Base-by-base conservation (phyloP, 2,329 filamentous ascomycete genomes). In the Botrytis elliptica region DNA sequence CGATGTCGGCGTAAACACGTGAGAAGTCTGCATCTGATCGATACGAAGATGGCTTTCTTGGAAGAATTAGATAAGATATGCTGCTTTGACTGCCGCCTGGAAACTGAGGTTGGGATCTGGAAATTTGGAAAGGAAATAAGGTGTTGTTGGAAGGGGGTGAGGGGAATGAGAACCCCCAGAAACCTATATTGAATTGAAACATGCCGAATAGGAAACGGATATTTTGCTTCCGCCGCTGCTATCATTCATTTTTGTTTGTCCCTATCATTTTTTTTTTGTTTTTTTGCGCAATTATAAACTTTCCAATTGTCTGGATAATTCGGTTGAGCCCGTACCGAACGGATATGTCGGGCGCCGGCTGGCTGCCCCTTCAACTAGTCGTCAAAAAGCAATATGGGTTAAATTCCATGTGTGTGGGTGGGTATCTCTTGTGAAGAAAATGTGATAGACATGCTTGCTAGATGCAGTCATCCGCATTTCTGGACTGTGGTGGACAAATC, bases 401-500 rank as follows among this genome's bases (percentile, higher is more conserved):
- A 36, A 68, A 70, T 40, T 42, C 36, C 65, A 68, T 70, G 67
- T 60, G n/a, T 44, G 33, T 70, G 68, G 52, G 55, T 70, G 55
- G 68, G 16, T 62, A 40, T 46, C 60, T 64, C 42, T 62, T 55
- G 25, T 60, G 71, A 72, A 72, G 71, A 72, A 69, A 72, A 72
- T 72, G 71, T 72, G 71, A 72, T 69, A 72, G 65, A 72, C 52
- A 72, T 72, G 71, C 71, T 42, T 64, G 63, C 38, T 33, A 72
- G 71, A 67, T 69, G 71, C 71, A 72, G 71, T 72, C 71, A 72
- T 69, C 49, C 63, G 65, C 71, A 69, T 69, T 72, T 67, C 38
- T 69, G 64, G 68, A 70, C 42, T 33, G 44, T 46, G 20, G n/a
- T 70, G 38, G 49, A 69, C 64, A 49, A 72, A 72, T 72, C 64